A percentile compares a stretch with the other conserved stretches of the same genome.
Evolutionary conservation across 495 filamentous ascomycete species (phyloP).

Genomic region (Thermothielavioides terrestris): DNA sequence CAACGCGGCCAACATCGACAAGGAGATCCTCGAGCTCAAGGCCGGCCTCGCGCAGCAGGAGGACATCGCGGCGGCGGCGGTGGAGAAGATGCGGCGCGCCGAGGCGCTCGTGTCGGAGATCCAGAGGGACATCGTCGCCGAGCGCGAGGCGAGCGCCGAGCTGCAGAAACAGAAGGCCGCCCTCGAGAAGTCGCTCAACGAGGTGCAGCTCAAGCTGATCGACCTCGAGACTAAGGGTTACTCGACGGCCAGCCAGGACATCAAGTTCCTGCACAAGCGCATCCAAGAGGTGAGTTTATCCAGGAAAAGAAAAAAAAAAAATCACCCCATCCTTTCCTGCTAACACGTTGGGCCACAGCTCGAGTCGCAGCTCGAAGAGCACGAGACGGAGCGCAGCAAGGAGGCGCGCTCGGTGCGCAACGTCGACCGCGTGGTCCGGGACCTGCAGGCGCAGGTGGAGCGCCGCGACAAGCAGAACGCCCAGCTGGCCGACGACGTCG

Average conservation of each 20-base stretch:
- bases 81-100: slow-evolving; percentile 96
- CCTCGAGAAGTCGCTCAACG: slow-evolving; percentile 84
- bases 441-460: slow-evolving; percentile 86
- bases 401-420: slow-evolving; percentile 84
- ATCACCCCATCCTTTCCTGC: slow-evolving; percentile 10
- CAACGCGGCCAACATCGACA: slow-evolving; percentile 83
- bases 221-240: slow-evolving; percentile 97
- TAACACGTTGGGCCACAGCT: slow-evolving; percentile 47
- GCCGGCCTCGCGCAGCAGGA: slow-evolving; percentile 84
- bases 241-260: slow-evolving; percentile 85
- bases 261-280: slow-evolving; percentile 86
- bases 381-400: slow-evolving; percentile 65
- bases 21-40: slow-evolving; percentile 85
- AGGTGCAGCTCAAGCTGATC: slow-evolving; percentile 80
- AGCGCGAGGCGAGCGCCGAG: slow-evolving; percentile 73
- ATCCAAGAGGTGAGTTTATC: slow-evolving; percentile 93
- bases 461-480: slow-evolving; percentile 76
- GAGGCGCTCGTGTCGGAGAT: slow-evolving; percentile 82
- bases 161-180: slow-evolving; percentile 88
- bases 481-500: slow-evolving; percentile 73
- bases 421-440: slow-evolving; percentile 88
- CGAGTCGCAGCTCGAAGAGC: slow-evolving; percentile 80
- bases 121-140: slow-evolving; percentile 88
- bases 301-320: too few relatives aligned
- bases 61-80: slow-evolving; percentile 83